These are phyloP conservation scores for Rhododendron vialii DNA, from an alignment of 148 eudicot species.

Conservation along the genomic window DNA sequence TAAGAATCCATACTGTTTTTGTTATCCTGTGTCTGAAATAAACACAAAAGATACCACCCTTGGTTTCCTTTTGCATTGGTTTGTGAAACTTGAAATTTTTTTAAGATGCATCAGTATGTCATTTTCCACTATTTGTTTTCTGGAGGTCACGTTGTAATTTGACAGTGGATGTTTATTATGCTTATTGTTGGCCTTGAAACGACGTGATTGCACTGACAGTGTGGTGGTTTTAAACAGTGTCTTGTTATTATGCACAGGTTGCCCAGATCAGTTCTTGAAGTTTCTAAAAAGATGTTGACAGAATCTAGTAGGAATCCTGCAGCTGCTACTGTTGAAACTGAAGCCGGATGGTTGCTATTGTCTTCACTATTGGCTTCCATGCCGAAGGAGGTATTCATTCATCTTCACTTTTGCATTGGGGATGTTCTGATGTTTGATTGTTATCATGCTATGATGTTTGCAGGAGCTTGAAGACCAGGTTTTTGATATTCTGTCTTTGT, in stretches of 20 bases:
- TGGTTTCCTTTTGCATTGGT: neutral
- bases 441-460: conserved; percentile 22
- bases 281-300: conserved; percentile 78
- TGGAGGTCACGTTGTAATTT: neutral
- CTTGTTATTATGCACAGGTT: conserved; percentile 46
- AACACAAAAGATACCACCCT: neutral
- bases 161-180: neutral
- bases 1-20: neutral
- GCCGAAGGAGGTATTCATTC: conserved; percentile 68
- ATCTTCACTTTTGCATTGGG: conserved; percentile 9
- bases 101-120: neutral
- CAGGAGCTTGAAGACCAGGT: conserved; percentile 97
- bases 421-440: conserved; percentile 6
- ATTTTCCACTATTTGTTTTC: neutral
- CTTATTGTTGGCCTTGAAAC: neutral
- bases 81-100: neutral
- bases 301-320: conserved; percentile 62
- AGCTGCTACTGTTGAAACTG: conserved; percentile 71
- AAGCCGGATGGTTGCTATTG: conserved; percentile 91
- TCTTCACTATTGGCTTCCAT: conserved; percentile 86
- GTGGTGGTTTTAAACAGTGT: conserved; percentile 1
- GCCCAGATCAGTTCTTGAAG: conserved; percentile 88
- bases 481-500: conserved; percentile 88
- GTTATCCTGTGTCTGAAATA: neutral
- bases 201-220: neutral